These are phyloP conservation scores for Termitomyces eurrhizus DNA, from an alignment of 768 basidiomycete species.

Conservation along the genomic window DNA sequence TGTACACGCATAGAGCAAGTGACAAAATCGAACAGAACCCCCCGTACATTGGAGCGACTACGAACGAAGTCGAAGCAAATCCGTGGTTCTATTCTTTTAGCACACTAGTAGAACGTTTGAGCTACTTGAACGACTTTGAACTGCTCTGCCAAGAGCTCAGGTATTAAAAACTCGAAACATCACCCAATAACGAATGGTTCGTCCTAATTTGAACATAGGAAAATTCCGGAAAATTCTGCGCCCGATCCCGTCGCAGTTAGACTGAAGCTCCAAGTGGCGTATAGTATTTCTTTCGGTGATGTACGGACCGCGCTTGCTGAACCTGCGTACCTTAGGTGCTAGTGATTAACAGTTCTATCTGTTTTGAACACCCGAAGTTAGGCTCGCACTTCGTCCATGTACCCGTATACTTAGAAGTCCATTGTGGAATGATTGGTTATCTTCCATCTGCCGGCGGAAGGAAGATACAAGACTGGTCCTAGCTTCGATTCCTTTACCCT, in stretches of 20 bases:
- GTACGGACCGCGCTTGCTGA: neutral
- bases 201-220: neutral
- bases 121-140: neutral
- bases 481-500: neutral
- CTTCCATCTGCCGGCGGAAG: neutral
- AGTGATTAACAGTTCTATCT: neutral
- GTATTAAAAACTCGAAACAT: neutral
- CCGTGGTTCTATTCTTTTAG: neutral
- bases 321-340: neutral
- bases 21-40: neutral
- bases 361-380: neutral
- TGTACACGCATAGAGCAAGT: neutral
- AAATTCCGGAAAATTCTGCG: neutral
- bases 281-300: neutral
- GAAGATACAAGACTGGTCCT: neutral
- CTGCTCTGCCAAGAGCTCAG: neutral
- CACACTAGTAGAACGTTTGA: neutral
- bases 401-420: neutral
- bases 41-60: constrained; percentile 1
- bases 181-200: neutral
- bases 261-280: no score
- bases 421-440: neutral
- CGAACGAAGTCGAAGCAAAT: constrained; percentile 1
- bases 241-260: constrained; percentile 11
- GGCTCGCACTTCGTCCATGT: constrained; percentile 1